Evolutionary conservation across 1,284 basidiomycete genomes (phyloP).

Genomic region (Nidula niveotomentosa): DNA sequence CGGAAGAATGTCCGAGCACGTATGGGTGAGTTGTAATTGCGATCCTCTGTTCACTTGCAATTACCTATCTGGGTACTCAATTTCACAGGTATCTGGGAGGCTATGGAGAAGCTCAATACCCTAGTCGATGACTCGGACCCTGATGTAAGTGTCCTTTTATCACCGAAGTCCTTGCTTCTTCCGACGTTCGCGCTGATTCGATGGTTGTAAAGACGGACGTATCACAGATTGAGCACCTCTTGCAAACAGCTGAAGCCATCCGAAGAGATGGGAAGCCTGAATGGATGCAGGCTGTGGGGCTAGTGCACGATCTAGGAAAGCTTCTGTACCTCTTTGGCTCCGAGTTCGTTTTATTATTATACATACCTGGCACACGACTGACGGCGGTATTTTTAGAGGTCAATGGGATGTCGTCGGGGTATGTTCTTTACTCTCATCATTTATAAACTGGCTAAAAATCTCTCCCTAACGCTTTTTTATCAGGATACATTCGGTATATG

Average conservation of each 20-base stretch:
- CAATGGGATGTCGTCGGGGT: constrained; percentile 90
- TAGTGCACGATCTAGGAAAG: constrained; percentile 87
- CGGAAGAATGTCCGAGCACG: constrained; percentile 55
- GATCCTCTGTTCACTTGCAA: background rate
- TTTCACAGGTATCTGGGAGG: constrained; percentile 65
- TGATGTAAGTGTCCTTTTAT: constrained; percentile 44
- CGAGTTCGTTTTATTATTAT: constrained; percentile 45
- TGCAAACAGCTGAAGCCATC: constrained; percentile 93
- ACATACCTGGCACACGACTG: too few relatives aligned
- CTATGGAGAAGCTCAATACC: constrained; percentile 84
- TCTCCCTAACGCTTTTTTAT: background rate
- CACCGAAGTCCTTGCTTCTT: constrained; percentile 56
- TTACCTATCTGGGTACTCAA: background rate
- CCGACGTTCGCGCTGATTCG: constrained; percentile 46
- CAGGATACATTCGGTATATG: constrained; percentile 64
- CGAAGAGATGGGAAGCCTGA: constrained; percentile 86
- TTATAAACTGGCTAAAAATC: constrained; percentile 7
- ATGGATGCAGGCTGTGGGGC: constrained; percentile 82
- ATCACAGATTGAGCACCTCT: constrained; percentile 86
- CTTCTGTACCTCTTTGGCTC: constrained; percentile 76
- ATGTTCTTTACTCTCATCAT: constrained; percentile 21
- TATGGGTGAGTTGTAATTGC: constrained; percentile 38
- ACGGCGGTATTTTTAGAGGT: constrained; percentile 32
- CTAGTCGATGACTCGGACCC: constrained; percentile 85
- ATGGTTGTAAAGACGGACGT: constrained; percentile 56